Evolutionary conservation across 2,329 filamentous ascomycete species (phyloP), one percentile per base, ranked within the genome.

Genomic region (Didymella segeticola): DNA sequence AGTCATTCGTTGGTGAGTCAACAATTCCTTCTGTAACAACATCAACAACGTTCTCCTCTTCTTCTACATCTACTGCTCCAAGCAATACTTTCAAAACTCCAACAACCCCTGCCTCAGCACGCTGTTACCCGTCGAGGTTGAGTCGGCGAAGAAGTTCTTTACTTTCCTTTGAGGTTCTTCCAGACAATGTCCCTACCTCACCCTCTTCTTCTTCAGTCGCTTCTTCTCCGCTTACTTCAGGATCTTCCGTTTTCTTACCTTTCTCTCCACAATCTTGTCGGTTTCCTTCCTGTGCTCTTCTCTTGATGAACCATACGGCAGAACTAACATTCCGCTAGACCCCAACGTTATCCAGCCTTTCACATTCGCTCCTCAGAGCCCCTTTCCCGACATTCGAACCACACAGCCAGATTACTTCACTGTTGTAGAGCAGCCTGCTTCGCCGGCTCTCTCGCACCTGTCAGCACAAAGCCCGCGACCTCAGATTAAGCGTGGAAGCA

Each of bases 381-480:
- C 77, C 25, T 79, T 75, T 47, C 71, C 73, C 20, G 75, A 79
- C 12, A 68, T 77, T 27, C 68, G 69, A 33, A 68, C 72, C 14
- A 72, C 73, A 31, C 73, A 75, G 11, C 76, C 77, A 26, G 74
- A 75, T 23, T 73, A 76, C 56, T 76, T 77, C 59, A 70, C 75
- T 47, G 65, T 73, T 27, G 67, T 77, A n/a, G 72, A 76, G 48
- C 76, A 78, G 50, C 82, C 85, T 36, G 78, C 83, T 36, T 90
- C 88, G 1, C 88, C 89, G 4, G 84, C 84, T n/a, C 80, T 84
- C 45, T 85, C 86, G 11, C 82, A 84, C 14, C 76, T 79, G 60
- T 80, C 80, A 14, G 68, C 72, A 17, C 73, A 75, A 37, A 79
- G 78, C 64, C 77, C 77, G 22, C 70, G 73, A 17, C 67, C 73